Evolutionary conservation across 2,329 filamentous ascomycete species (phyloP), one percentile per base, ranked within the genome.

Genomic region (Stagonosporopsis vannaccii): DNA sequence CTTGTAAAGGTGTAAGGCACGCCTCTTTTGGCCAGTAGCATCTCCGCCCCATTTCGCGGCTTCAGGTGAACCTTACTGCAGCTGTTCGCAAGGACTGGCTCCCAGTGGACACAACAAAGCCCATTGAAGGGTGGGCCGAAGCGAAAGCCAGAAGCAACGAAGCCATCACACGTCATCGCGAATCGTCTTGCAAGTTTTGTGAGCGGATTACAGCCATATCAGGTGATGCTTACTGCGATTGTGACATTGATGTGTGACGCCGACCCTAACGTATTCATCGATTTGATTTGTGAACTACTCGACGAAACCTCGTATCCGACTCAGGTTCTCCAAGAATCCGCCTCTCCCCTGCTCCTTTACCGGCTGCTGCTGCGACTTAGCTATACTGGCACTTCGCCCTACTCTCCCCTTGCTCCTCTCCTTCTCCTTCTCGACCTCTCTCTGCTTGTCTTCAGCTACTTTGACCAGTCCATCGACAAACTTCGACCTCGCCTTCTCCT

Each of bases 391-490:
- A 66, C 60, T 72, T 32, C 60, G 60, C 58, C 62, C 67, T 4
- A 54, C 50, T 40, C 60, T 47, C 5, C 58, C 56, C 39, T 60
- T 66, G 32, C 15, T 48, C 43, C 32, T 56, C 48, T 68, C 67
- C 51, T 49, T 67, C 36, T 67, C 75, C 48, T 69, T 77, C 41
- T 82, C 81, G 36, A 83, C 54, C 1, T 74, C 74, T 61, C 74
- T 82, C 61, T 80, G 79, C 63, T 81, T 80, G 22, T 97, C 94
- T 70, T 97, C 92, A 1, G 97, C 91, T 76, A 91, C 84, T 79
- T 87, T 92, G 30, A 87, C 87, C 66, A 99, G 75, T 47, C 84
- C 84, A 62, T 98, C 94, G 17, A 99, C 88, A 72, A 97, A 92
- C 68, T 86, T 90, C 9, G 79, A 79, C 49, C 95, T 82, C 6